These are phyloP conservation scores for Fusarium sp. DNA, from an alignment of 2,329 filamentous ascomycete genomes.

Conservation along the genomic window DNA sequence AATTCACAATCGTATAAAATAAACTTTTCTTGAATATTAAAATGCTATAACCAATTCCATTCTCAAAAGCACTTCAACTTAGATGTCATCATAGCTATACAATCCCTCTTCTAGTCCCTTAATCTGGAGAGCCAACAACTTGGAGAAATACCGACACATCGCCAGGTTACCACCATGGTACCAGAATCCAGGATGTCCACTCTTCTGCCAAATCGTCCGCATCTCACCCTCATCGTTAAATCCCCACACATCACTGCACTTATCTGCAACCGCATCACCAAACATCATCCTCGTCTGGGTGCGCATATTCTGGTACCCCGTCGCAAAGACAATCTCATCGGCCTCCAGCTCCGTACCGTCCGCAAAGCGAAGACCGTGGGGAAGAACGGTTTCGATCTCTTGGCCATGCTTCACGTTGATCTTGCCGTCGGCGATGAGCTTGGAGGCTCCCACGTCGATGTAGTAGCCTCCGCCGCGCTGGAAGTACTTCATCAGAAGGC, in stretches of 20 bases:
- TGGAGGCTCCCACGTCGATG: constrained; percentile 74
- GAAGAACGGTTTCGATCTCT: constrained; percentile 65
- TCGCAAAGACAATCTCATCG: constrained; percentile 74
- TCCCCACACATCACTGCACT: constrained; percentile 72
- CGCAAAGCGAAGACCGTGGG: constrained; percentile 60
- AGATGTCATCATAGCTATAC: constrained; percentile 52
- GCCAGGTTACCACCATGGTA: constrained; percentile 75
- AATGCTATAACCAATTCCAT: not conserved
- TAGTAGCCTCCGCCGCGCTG: constrained; percentile 78
- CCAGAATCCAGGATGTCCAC: constrained; percentile 75
- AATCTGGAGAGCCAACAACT: constrained; percentile 66
- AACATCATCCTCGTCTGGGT: constrained; percentile 72
- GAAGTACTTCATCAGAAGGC: constrained; percentile 73
- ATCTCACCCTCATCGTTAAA: constrained; percentile 70
- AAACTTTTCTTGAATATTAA: not conserved
- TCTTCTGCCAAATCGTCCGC: constrained; percentile 69
- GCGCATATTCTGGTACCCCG: constrained; percentile 77
- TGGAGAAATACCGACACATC: constrained; percentile 72
- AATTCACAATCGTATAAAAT: no score
- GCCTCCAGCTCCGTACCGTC: constrained; percentile 70
- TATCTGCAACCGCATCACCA: constrained; percentile 71
- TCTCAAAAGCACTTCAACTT: not conserved
- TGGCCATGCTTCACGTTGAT: constrained; percentile 73
- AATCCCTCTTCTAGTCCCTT: constrained; percentile 59
- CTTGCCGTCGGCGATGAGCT: constrained; percentile 73